Evolutionary conservation across 2,329 filamentous ascomycete genomes (phyloP), one percentile per base, ranked within the genome.

Genomic region (Calonectria honghensis): DNA sequence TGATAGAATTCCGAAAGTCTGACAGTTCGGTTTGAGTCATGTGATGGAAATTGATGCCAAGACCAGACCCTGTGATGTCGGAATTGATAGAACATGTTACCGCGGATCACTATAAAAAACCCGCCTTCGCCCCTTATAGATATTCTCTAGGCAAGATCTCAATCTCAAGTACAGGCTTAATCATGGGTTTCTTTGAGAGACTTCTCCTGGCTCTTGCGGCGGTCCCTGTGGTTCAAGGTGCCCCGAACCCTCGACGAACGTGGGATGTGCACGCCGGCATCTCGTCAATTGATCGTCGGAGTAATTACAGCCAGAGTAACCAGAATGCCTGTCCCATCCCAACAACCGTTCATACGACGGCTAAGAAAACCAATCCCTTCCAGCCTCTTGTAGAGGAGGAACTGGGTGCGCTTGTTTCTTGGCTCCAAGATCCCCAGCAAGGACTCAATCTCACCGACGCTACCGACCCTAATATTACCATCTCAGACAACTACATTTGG

Each of bases 371-470:
- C 14, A 67, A n/a, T 7, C 72, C 72, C 4, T 74, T 74, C 41
- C 35, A 63, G 7, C 72, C 68, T 16, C 61, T 74, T 16, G 31
- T 51, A 4, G 61, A 70, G 6, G 27, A 71, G 1, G 72, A 74
- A 16, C 32, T 74, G 16, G n/a, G 32, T 20, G 27, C 29, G 6
- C 37, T 74, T n/a, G 48, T 54, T 29, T 67, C 51, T 5, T 74
- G 68, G 61, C 51, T 74, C 5, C 68, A 68, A 29, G 61, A 52
- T 31, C 68, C 61, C 18, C 27, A 67, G 31, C 68, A n/a, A 37
- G 68, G 72, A 24, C 75, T 77, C n/a, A 79, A 79, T 51, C 70
- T 79, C 5, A 77, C 77, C 7, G 51, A 78, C 29, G 45, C 75
- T 18, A 74, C 63, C 11, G 67, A 52, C 27, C 37, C 73, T 3